Evolutionary conservation across 352 stramenopile species (phyloP), one percentile per base, ranked within the genome.

Genomic region (Globisporangium paddicum): DNA sequence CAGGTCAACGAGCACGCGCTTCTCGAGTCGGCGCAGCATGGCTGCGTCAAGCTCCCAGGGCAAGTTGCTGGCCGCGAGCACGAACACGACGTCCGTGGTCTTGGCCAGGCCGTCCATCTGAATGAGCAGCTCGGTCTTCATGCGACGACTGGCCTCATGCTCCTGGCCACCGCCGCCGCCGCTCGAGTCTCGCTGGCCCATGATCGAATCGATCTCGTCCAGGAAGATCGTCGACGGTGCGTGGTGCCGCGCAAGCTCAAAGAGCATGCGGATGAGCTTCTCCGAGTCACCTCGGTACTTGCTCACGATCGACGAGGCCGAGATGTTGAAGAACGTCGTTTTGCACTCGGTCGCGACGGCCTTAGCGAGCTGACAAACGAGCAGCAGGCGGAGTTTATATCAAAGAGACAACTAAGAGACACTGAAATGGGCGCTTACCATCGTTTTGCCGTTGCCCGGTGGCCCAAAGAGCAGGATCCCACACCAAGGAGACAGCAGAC

Each of bases 271-370:
- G 50, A 95, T 90, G 55, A 93, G 77, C 49, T 94, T 93, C 62
- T 93, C 86, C 14, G 84, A 93, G 59, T 94, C 86, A 6, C 86
- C 86, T 0, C 84, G 67, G 60, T 93, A 95, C 55, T 94, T 95
- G 63, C 84, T 94, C 10, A 94, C 82, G 49, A 95, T 87, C 19
- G 84, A 93, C 4, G 86, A 95, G 4, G 81, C 86, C 1, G 86
- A 95, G 41, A 93, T 93, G 52, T 95, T 94, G 61, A 95, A 95
- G 58, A 95, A 94, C 13, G 86, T 93, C 13, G 84, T 94, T 54
- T 84, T 80, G 62, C 84, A 93, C 60, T 95, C 86, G 9, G 84
- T 94, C 16, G 86, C 86, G 3, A 95, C 82, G 0, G 86, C 86
- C 54, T 93, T 92, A 5, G 86, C 86, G 6, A 95, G 76, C 28